Conservation (phyloP, 306 rosid genomes). For the Cucumis hystrix region DNA sequence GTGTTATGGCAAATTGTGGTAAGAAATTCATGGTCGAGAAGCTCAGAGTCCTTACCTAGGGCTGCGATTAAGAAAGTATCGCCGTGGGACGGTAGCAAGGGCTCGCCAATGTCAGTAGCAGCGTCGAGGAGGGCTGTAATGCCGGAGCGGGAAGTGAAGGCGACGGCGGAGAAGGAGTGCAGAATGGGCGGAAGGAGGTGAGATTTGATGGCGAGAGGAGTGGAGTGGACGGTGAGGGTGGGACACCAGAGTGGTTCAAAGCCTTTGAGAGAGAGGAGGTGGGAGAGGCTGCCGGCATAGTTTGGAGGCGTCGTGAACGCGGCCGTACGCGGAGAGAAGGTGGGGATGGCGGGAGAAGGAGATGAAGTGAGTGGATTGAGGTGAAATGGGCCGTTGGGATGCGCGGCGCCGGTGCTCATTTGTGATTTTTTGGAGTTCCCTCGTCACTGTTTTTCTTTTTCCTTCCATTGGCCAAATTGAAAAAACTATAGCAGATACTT, state of each 20-base stretch:
- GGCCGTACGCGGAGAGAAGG: constrained; percentile 11
- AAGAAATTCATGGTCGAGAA: constrained; percentile 23
- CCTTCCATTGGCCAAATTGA: too few species aligned
- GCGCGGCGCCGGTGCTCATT: constrained; percentile 2
- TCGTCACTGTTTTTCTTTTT: neutral
- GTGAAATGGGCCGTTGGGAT: neutral
- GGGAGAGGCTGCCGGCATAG: constrained; percentile 47
- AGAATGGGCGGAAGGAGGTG: constrained; percentile 33
- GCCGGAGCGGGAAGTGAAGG: constrained; percentile 63
- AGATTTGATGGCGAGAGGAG: constrained; percentile 29
- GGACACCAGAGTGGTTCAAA: constrained; percentile 48
- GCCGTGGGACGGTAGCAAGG: constrained; percentile 33
- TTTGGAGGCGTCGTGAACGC: constrained; percentile 65
- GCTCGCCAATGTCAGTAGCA: constrained; percentile 13
- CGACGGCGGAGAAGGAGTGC: constrained; percentile 45
- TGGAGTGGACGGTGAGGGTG: constrained; percentile 32
- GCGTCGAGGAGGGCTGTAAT: constrained; percentile 41
- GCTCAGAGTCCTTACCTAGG: constrained; percentile 64
- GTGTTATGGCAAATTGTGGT: constrained; percentile 15
- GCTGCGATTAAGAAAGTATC: constrained; percentile 45
- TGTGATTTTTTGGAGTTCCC: neutral
- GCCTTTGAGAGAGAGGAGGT: constrained; percentile 28
- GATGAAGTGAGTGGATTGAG: neutral
- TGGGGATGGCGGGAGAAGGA: neutral
- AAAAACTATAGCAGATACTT: too few species aligned